These are phyloP conservation scores for Xylariaceae sp. DNA, from an alignment of 2,329 filamentous ascomycete species.

Conservation along the genomic window DNA sequence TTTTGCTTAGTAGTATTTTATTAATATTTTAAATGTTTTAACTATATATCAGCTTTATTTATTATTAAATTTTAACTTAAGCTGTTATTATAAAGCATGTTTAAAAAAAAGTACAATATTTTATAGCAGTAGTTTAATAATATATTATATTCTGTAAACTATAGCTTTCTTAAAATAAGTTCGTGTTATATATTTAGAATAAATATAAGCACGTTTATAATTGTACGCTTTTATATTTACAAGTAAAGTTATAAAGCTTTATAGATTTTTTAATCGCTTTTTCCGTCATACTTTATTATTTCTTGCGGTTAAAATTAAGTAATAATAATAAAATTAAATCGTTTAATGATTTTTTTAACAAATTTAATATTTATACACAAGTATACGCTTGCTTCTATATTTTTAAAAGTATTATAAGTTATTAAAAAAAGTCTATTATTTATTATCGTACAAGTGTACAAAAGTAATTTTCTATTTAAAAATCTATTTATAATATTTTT, in stretches of 20 bases:
- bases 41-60: neutral
- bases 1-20: neutral
- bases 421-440: neutral
- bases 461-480: neutral
- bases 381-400: neutral
- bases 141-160: neutral
- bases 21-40: neutral
- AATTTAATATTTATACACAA: neutral
- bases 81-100: neutral
- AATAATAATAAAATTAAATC: neutral
- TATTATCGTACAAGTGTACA: neutral
- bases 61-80: neutral
- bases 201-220: too few species aligned
- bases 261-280: too few species aligned
- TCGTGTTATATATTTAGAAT: neutral
- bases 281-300: too few species aligned
- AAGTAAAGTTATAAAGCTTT: neutral
- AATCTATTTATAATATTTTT: too few species aligned
- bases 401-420: neutral
- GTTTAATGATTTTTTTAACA: neutral
- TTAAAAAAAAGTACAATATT: neutral
- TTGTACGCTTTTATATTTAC: too few species aligned
- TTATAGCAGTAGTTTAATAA: neutral
- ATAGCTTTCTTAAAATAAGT: neutral
- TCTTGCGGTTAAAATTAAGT: neutral